A percentile compares a stretch with the other conserved stretches of the same genome.
These are phyloP conservation scores for Colletotrichum sojae DNA, from an alignment of 2,329 filamentous ascomycete species.

Conservation along the genomic window DNA sequence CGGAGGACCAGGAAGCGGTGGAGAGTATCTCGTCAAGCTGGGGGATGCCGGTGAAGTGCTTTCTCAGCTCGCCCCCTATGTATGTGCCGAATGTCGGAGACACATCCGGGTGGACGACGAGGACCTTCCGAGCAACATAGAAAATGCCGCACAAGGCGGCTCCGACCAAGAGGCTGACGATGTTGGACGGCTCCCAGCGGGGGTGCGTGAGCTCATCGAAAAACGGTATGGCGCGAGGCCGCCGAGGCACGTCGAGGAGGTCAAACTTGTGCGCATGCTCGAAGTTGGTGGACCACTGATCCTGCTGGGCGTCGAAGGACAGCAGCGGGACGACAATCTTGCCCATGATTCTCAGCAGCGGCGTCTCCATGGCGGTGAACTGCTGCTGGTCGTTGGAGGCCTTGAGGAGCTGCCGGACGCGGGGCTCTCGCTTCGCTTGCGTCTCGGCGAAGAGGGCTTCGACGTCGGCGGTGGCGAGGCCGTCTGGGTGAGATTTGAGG, in stretches of 20 bases:
- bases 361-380: slow-evolving; percentile 42
- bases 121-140: slow-evolving; percentile 4
- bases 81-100: background rate
- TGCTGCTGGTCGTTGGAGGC: slow-evolving; percentile 42
- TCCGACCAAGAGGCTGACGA: background rate
- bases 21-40: slow-evolving; percentile 3
- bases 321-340: background rate
- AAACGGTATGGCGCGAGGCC: slow-evolving; percentile 37
- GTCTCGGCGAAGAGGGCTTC: slow-evolving; percentile 39
- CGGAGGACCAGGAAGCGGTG: slow-evolving; percentile 6
- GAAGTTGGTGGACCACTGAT: slow-evolving; percentile 7
- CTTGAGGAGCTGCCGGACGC: slow-evolving; percentile 34
- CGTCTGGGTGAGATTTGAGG: slow-evolving; percentile 21
- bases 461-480: slow-evolving; percentile 39
- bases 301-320: slow-evolving; percentile 17
- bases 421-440: slow-evolving; percentile 40
- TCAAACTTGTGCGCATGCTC: slow-evolving; percentile 22
- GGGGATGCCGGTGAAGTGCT: background rate
- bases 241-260: slow-evolving; percentile 32
- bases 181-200: background rate
- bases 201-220: slow-evolving; percentile 40
- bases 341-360: slow-evolving; percentile 17
- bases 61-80: background rate
- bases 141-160: slow-evolving; percentile 2
- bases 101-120: background rate